Conservation (phyloP, 2,329 filamentous ascomycete species). For the Arthroderma uncinatum region DNA sequence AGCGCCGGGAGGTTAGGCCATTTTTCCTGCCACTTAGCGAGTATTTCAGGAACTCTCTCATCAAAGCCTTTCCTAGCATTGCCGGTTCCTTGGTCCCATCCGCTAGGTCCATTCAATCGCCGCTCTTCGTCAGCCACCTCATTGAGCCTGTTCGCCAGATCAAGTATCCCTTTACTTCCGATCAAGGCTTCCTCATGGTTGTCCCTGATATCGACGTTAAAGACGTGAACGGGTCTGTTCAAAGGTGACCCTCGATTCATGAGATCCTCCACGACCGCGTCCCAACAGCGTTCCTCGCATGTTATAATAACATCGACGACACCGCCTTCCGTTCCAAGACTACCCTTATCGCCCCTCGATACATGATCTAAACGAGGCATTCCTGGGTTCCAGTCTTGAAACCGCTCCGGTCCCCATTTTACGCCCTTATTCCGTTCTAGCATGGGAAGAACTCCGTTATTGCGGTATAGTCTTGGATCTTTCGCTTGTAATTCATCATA, state of each 20-base stretch:
- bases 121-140: conserved; percentile 67
- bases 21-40: conserved; percentile 86
- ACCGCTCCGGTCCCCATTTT: conserved; percentile 92
- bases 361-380: conserved; percentile 67
- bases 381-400: conserved; percentile 94
- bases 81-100: conserved; percentile 59
- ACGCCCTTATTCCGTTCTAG: conserved; percentile 80
- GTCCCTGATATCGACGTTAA: conserved; percentile 97
- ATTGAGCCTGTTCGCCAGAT: conserved; percentile 78
- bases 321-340: conserved; percentile 71
- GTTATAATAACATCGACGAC: conserved; percentile 92
- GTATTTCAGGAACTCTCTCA: conserved; percentile 80
- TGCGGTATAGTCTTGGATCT: conserved; percentile 74
- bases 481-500: conserved; percentile 81
- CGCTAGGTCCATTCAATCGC: conserved; percentile 49
- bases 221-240: conserved; percentile 89
- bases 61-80: conserved; percentile 69
- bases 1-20: conserved; percentile 85
- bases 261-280: conserved; percentile 89
- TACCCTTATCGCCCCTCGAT: conserved; percentile 59
- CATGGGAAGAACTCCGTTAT: conserved; percentile 94
- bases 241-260: conserved; percentile 73
- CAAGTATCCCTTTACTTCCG: conserved; percentile 81
- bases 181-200: conserved; percentile 94
- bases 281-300: conserved; percentile 96